These are phyloP conservation scores for Melanogaster broomeanus DNA, from an alignment of 768 basidiomycete species.

Conservation along the genomic window DNA sequence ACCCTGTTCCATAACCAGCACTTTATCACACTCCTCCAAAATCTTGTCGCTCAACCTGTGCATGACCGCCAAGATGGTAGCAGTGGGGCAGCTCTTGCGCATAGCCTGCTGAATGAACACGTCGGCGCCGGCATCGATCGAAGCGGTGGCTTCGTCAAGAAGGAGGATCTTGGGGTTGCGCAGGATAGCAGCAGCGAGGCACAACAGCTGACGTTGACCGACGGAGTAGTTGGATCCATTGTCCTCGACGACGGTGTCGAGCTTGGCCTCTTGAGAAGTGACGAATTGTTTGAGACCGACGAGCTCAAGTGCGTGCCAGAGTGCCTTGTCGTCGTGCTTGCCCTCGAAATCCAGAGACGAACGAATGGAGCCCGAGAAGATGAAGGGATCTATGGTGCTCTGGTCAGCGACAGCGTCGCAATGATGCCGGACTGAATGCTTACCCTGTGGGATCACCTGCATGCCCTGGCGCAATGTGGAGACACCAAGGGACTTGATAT, in stretches of 20 bases:
- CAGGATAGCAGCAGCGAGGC: conserved; percentile 41
- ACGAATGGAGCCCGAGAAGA: conserved; percentile 34
- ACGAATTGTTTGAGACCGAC: conserved; percentile 61
- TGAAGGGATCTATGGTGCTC: conserved; percentile 25
- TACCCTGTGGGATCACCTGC: conserved; percentile 33
- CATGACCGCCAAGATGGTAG: conserved; percentile 32
- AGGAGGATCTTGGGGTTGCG: conserved; percentile 32
- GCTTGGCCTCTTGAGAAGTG: conserved; percentile 76
- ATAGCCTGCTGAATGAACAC: conserved; percentile 58
- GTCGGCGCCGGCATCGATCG: conserved; percentile 82
- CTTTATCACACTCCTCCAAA: conserved; percentile 30
- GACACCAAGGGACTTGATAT: conserved; percentile 79
- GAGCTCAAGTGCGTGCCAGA: conserved; percentile 45
- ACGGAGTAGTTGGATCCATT: conserved; percentile 82
- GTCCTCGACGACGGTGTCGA: conserved; percentile 74
- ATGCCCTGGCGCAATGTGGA: conserved; percentile 29
- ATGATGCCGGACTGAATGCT: neutral
- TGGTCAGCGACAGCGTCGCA: neutral
- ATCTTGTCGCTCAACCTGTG: conserved; percentile 31
- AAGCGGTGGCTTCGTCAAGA: conserved; percentile 46
- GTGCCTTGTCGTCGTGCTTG: conserved; percentile 20
- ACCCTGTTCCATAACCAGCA: conserved; percentile 41
- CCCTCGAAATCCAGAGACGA: conserved; percentile 28
- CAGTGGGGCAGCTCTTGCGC: conserved; percentile 29
- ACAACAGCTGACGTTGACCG: conserved; percentile 87